Percentiles rank a stretch among this genome's conserved stretches.
These are phyloP conservation scores for Pseudocercospora fijiensis DNA, from an alignment of 2,329 filamentous ascomycete species.

Conservation along the genomic window DNA sequence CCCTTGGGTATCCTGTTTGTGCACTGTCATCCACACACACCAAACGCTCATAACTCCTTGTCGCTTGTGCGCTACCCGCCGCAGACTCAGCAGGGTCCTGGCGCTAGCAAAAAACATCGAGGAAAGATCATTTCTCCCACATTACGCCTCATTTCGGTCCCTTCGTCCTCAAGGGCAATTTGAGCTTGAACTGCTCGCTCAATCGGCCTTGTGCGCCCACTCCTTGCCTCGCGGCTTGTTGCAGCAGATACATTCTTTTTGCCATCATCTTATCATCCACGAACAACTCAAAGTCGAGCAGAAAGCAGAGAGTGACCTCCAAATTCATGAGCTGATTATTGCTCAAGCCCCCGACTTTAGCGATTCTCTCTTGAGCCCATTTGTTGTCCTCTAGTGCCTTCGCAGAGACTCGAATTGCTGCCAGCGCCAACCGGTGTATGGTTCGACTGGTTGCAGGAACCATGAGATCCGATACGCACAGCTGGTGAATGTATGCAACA, in stretches of 20 bases:
- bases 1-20: constrained; percentile 9
- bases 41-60: constrained; percentile 4
- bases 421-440: constrained; percentile 80
- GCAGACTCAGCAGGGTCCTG: not conserved
- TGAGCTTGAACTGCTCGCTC: constrained; percentile 36
- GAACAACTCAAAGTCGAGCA: constrained; percentile 76
- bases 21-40: not conserved
- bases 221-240: constrained; percentile 36
- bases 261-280: constrained; percentile 36
- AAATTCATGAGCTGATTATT: constrained; percentile 76
- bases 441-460: constrained; percentile 81
- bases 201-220: constrained; percentile 28
- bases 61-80: not conserved
- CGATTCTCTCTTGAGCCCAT: constrained; percentile 79
- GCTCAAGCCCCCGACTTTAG: constrained; percentile 84
- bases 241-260: constrained; percentile 37
- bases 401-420: constrained; percentile 81
- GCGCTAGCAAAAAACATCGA: not conserved
- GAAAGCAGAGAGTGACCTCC: constrained; percentile 69
- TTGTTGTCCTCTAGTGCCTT: constrained; percentile 92
- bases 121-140: not conserved
- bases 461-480: constrained; percentile 70
- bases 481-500: constrained; percentile 79
- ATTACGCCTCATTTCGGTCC: constrained; percentile 10
- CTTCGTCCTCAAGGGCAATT: constrained; percentile 31